Evolutionary conservation across 352 stramenopile species (phyloP).

Genomic region (Globisporangium heterothallicum): DNA sequence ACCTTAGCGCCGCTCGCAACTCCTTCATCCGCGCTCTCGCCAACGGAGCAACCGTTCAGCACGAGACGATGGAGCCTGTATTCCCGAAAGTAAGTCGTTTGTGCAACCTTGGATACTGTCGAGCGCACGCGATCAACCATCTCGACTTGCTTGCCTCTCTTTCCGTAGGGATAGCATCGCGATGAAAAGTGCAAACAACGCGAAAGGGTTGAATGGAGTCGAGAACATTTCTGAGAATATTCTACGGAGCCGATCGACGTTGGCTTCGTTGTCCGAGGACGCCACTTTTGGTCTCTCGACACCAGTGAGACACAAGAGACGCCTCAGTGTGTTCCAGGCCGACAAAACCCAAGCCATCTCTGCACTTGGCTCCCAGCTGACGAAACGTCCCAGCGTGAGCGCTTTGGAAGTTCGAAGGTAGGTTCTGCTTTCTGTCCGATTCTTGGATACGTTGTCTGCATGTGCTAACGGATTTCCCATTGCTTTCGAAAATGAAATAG

Average conservation of each 20-base stretch:
- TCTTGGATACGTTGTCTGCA: constrained; percentile 6
- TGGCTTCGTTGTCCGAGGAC: constrained; percentile 31
- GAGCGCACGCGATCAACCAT: not conserved
- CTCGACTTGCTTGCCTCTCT: not conserved
- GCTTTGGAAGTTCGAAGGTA: constrained; percentile 19
- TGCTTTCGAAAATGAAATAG: constrained; percentile 14
- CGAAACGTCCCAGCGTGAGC: constrained; percentile 7
- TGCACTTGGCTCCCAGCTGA: constrained; percentile 2
- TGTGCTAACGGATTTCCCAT: constrained; percentile 11
- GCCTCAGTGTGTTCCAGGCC: constrained; percentile 16
- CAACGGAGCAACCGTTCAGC: constrained; percentile 31
- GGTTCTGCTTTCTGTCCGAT: not conserved
- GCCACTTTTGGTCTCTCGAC: constrained; percentile 15
- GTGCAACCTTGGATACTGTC: not conserved
- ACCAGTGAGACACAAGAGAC: constrained; percentile 21
- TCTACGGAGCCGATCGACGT: constrained; percentile 32
- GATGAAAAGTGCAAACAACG: constrained; percentile 25
- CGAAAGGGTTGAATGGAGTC: constrained; percentile 42
- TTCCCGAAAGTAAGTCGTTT: constrained; percentile 45
- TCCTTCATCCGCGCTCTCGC: constrained; percentile 14
- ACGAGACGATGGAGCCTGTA: constrained; percentile 67
- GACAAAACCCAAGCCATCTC: not conserved
- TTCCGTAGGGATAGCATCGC: constrained; percentile 26
- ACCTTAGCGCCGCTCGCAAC: constrained; percentile 29
- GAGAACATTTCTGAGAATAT: constrained; percentile 82